Percentiles rank a stretch among this genome's conserved stretches.
Evolutionary conservation across 2,329 filamentous ascomycete genomes (phyloP).

Genomic region (Aspergillus sp.): DNA sequence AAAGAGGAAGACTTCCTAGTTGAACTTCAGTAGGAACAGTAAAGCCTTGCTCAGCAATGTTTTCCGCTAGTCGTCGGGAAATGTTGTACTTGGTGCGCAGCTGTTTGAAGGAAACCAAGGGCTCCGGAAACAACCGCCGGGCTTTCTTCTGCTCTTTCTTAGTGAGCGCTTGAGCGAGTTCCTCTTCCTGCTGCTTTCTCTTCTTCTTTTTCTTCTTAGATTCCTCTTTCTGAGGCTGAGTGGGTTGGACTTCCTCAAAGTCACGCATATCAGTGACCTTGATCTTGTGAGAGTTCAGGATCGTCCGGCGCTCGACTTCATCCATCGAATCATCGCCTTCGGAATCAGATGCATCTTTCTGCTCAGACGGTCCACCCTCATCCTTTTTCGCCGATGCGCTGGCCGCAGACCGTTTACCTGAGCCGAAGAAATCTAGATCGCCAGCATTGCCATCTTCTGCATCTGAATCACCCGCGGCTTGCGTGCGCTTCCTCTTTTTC

Average conservation of each 20-base stretch:
- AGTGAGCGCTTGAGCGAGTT: constrained; percentile 38
- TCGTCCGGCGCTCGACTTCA: constrained; percentile 70
- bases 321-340: constrained; percentile 50
- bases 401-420: constrained; percentile 30
- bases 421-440: constrained; percentile 42
- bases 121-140: constrained; percentile 71
- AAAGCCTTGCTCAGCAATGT: constrained; percentile 83
- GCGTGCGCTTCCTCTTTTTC: constrained; percentile 42
- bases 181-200: constrained; percentile 50
- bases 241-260: constrained; percentile 37
- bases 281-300: constrained; percentile 77
- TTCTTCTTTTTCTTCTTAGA: constrained; percentile 58
- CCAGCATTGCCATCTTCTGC: constrained; percentile 20
- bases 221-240: constrained; percentile 32
- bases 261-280: constrained; percentile 77
- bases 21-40: constrained; percentile 90
- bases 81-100: constrained; percentile 72
- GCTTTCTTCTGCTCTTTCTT: constrained; percentile 54
- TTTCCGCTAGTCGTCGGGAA: constrained; percentile 71
- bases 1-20: constrained; percentile 77
- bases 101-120: constrained; percentile 74
- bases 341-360: constrained; percentile 26
- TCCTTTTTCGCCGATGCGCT: constrained; percentile 21
- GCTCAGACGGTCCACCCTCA: constrained; percentile 18
- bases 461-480: constrained; percentile 21